Percentiles rank a stretch among this genome's conserved stretches.
phyloP scores from a whole-genome alignment of 495 filamentous ascomycete genomes.

The Penicillium lagena region DNA sequence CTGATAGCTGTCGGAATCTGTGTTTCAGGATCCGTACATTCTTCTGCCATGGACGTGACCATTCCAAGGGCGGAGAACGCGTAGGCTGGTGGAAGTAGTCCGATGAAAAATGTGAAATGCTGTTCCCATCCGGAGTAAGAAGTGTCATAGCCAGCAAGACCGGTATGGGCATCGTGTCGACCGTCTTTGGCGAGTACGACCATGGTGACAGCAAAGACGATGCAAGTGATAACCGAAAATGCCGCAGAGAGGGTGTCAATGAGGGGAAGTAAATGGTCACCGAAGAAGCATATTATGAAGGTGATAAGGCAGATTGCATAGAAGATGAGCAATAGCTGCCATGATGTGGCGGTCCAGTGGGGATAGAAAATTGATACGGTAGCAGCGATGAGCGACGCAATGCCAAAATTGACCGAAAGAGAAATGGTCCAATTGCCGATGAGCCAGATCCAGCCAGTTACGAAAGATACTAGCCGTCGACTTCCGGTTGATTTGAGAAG shows the following conservation, averaged over 20 bases:
- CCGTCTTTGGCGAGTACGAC: slow-evolving; percentile 37
- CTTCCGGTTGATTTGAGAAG: slow-evolving; percentile 35
- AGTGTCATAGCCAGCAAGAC: slow-evolving; percentile 32
- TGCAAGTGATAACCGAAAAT: slow-evolving; percentile 14
- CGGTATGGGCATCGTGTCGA: slow-evolving; percentile 42
- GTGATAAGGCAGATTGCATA: slow-evolving; percentile 43
- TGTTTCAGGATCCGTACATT: slow-evolving; percentile 24
- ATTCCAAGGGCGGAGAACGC: slow-evolving; percentile 45
- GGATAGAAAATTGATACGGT: slow-evolving; percentile 48
- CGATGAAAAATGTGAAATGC: slow-evolving; percentile 50
- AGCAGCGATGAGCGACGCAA: slow-evolving; percentile 18
- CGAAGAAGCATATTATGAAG: slow-evolving; percentile 42
- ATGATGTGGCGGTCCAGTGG: slow-evolving; percentile 39
- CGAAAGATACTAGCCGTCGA: slow-evolving; percentile 53
- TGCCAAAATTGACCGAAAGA: slow-evolving; percentile 28
- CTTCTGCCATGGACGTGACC: slow-evolving; percentile 31
- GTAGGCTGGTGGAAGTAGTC: slow-evolving; percentile 47
- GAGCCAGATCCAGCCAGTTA: slow-evolving; percentile 65
- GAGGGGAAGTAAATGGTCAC: slow-evolving; percentile 44
- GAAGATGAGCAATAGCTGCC: slow-evolving; percentile 49
- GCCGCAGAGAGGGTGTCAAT: slow-evolving; percentile 33
- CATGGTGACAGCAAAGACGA: slow-evolving; percentile 54
- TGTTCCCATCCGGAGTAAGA: slow-evolving; percentile 44
- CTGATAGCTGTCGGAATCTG: slow-evolving; percentile 28
- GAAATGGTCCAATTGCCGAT: slow-evolving; percentile 54